Base-by-base conservation (phyloP, 768 basidiomycete genomes). In the Agaricus subrufescens region DNA sequence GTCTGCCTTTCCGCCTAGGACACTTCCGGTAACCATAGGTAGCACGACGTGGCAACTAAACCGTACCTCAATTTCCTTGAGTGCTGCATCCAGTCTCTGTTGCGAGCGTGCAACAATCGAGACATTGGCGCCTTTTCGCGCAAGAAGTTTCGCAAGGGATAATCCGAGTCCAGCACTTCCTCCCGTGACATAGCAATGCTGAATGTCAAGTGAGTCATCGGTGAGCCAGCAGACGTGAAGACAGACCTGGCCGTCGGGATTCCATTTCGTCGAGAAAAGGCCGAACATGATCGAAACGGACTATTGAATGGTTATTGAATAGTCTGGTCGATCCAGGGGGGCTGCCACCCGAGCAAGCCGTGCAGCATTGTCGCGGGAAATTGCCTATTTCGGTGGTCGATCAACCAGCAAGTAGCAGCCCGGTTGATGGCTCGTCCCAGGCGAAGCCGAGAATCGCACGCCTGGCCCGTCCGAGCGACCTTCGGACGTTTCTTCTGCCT, bases 181-280 rank as follows among this genome's bases (percentile, higher is more conserved):
- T 2, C 94, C 94, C 0, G 92, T 92, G 15, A 96, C 75, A 66
- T 92, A 91, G 69, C 85, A 83, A 62, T 94, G 90, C 94, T 95
- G 40, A 2, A 42, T 43, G 51, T 14, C 44, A 51, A 31, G 25
- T 38, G 40, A 51, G 26, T 26, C 19, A 52, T 12, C 11, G 15
- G 23, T 14, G 9, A 29, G 42, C 25, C 31, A 8, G 40, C 46
- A 27, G 23, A 8, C n/a, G 26, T 2, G 45, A 44, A 30, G 39
- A 64, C 66, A 31, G 55, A 72, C 82, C 70, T 76, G 71, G 12
- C 76, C 77, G 38, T 71, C 71, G 11, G 79, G 79, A 59, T 83
- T 74, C 80, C 81, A 82, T 68, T 68, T 71, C 65, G 67, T 67
- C 51, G 62, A 64, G 57, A 72, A 73, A 31, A 63, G 61, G 57